Percentiles rank a stretch among this genome's conserved stretches.
phyloP scores from a whole-genome alignment of 106 monocot genomes.

The Phalaenopsis equestris region DNA sequence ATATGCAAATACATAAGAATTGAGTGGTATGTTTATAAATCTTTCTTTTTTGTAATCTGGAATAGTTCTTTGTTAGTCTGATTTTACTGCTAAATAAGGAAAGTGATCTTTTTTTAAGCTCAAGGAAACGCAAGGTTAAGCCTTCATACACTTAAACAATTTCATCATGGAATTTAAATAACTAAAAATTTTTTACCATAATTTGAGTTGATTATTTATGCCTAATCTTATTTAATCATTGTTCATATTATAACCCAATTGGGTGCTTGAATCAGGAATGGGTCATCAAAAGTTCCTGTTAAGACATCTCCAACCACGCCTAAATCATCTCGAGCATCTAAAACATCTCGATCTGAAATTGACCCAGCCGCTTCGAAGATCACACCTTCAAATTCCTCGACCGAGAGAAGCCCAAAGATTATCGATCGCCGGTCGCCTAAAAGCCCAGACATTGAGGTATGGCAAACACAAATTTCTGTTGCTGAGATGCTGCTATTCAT shows the following conservation, averaged over 20 bases:
- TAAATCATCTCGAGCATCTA: conserved; percentile 28
- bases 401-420: conserved; percentile 31
- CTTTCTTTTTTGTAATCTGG: too few species aligned
- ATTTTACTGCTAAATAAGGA: too few species aligned
- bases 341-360: conserved; percentile 25
- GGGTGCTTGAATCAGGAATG: conserved; percentile 34
- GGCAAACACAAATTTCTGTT: not conserved
- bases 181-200: not conserved
- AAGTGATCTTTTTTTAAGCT: too few species aligned
- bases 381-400: conserved; percentile 14
- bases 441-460: conserved; percentile 46
- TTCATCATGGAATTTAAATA: not conserved
- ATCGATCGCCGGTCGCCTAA: conserved; percentile 31
- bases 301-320: conserved; percentile 55
- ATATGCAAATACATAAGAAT: too few species aligned
- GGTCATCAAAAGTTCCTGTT: conserved; percentile 40
- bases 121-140: not conserved
- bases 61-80: too few species aligned
- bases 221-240: not conserved
- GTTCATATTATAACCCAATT: not conserved
- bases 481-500: too few species aligned
- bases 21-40: too few species aligned
- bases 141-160: not conserved
- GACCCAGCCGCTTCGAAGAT: conserved; percentile 26
- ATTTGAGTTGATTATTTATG: not conserved